phyloP scores from a whole-genome alignment of 768 basidiomycete genomes.

The Nidularia pulvinata region DNA sequence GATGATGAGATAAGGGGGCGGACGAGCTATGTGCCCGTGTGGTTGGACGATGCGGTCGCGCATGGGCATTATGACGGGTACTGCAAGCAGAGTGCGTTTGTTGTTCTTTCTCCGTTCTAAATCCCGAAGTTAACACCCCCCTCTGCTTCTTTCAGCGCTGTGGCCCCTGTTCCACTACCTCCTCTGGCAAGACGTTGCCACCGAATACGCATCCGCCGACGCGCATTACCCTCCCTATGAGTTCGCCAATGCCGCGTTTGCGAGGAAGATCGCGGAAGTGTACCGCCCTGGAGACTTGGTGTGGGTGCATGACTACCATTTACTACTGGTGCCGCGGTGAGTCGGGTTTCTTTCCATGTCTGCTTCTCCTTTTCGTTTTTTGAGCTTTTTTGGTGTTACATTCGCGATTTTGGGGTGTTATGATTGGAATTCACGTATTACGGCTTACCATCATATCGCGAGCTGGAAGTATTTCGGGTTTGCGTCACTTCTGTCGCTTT shows the following conservation, averaged over 20 bases:
- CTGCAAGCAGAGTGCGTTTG: slow-evolving; percentile 89
- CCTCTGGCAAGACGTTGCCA: slow-evolving; percentile 95
- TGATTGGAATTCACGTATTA: too few species aligned
- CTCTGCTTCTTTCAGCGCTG: slow-evolving; percentile 51
- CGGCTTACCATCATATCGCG: too few species aligned
- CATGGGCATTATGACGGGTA: slow-evolving; percentile 97
- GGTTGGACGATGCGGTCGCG: slow-evolving; percentile 87
- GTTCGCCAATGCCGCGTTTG: slow-evolving; percentile 85
- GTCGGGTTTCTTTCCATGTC: slow-evolving; percentile 4
- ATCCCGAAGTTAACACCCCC: neutral
- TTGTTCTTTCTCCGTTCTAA: neutral
- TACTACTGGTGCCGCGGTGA: slow-evolving; percentile 80
- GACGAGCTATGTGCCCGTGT: slow-evolving; percentile 85
- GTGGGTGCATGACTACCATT: slow-evolving; percentile 96
- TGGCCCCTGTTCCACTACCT: slow-evolving; percentile 99
- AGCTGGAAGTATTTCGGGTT: too few species aligned
- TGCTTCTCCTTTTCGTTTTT: neutral
- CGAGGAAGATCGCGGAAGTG: slow-evolving; percentile 66
- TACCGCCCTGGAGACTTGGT: slow-evolving; percentile 91
- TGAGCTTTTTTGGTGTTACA: neutral
- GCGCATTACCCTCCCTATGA: slow-evolving; percentile 80
- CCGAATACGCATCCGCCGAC: slow-evolving; percentile 86
- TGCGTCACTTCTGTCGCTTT: neutral
- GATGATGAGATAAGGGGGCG: slow-evolving; percentile 45
- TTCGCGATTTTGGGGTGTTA: too few species aligned